These are phyloP conservation scores for Calvatia gigantea DNA, from an alignment of 768 basidiomycete genomes.

Conservation along the genomic window DNA sequence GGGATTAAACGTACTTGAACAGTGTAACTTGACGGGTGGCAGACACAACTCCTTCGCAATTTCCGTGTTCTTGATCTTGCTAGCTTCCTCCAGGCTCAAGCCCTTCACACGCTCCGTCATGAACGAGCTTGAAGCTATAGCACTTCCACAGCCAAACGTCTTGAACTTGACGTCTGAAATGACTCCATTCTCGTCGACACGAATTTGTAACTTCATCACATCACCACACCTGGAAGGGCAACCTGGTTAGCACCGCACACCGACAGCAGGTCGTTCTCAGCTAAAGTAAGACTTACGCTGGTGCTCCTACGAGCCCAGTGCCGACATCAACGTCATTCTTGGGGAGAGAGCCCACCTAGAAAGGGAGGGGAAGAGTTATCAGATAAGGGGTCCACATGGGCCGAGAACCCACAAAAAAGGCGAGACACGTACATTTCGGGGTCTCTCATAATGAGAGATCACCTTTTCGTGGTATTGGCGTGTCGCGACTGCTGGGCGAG, in stretches of 20 bases:
- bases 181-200: conserved; percentile 90
- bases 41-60: conserved; percentile 96
- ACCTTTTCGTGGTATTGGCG: conserved; percentile 95
- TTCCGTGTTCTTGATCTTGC: conserved; percentile 97
- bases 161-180: conserved; percentile 99
- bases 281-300: conserved; percentile 62
- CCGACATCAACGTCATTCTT: conserved; percentile 92
- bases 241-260: conserved; percentile 28
- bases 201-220: conserved; percentile 99
- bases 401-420: conserved; percentile 26
- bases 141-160: conserved; percentile 98
- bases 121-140: conserved; percentile 96
- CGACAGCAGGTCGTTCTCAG: background rate
- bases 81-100: conserved; percentile 88
- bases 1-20: conserved; percentile 69
- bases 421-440: conserved; percentile 78
- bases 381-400: conserved; percentile 39
- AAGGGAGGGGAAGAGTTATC: conserved; percentile 38
- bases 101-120: conserved; percentile 99
- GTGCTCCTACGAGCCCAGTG: conserved; percentile 96
- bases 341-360: conserved; percentile 91
- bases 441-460: conserved; percentile 95
- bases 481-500: conserved; percentile 46
- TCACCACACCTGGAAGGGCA: conserved; percentile 73
- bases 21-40: conserved; percentile 95